Evolutionary conservation across 805 yeast species (phyloP), one percentile per base, ranked within the genome.

Genomic region (Zygoascus biomembranicola): DNA sequence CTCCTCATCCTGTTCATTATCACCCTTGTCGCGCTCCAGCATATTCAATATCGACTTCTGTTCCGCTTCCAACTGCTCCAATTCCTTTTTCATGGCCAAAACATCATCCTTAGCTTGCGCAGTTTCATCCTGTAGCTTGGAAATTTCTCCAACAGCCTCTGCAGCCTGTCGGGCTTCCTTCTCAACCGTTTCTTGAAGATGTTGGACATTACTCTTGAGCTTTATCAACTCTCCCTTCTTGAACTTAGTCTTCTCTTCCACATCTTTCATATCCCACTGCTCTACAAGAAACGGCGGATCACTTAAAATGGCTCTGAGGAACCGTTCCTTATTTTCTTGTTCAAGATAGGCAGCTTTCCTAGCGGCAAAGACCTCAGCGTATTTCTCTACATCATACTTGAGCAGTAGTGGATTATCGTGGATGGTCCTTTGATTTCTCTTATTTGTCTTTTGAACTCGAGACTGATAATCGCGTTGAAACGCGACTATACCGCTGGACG

Each of bases 261-360:
- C 61, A 18, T 61, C 59, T 52, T 64, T 61, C 10, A 73, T 66
- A 23, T 73, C 77, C n/a, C 58, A 61, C 18, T 64, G 69, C 31
- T 67, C 68, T 14, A 72, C 61, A 32, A 60, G 57, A 37, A 56
- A 51, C 1, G 63, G 61, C 37, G 68, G 59, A 52, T 66, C 64
- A 51, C 66, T 71, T 11, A 80, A 69, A 9, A 85, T 68, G 28
- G 72, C 69, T 39, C 85, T 68, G 39, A 85, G 68, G 65, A 85
- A 85, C 64, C 79, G 77, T 58, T 84, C 87, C 57, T 85, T 78
- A 3, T 89, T 77, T 57, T 84, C 90, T 61, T 84, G 86, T 63
- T 85, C 92, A 43, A 84, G 64, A 62, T 81, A 85, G 53, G 82
- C 77, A 57, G 82, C 82, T 60, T 82, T 81, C 43, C 84, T 69